Conservation (phyloP, 2,329 filamentous ascomycete genomes). For the Ophiostoma pallidulum region DNA sequence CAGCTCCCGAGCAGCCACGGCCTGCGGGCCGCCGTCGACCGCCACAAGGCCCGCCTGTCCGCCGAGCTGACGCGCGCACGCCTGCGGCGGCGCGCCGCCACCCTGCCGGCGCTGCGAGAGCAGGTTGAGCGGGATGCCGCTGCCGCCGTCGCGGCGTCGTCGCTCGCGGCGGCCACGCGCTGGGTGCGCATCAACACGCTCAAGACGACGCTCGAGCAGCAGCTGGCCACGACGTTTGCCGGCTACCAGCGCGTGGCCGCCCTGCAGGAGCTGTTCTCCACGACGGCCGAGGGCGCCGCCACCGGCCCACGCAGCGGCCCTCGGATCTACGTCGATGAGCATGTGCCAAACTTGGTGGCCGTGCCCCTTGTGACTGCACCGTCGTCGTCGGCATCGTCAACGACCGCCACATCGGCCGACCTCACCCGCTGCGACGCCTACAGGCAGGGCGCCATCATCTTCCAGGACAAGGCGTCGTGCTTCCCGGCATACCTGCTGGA, state of each 20-base stretch:
- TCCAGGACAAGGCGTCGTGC: conserved; percentile 95
- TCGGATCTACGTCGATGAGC: conserved; percentile 62
- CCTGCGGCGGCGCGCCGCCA: conserved; percentile 59
- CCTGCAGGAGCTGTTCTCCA: conserved; percentile 46
- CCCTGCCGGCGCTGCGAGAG: conserved; percentile 55
- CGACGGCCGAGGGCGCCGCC: background rate
- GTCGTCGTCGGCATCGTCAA: conserved; percentile 29
- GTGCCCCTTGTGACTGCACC: conserved; percentile 40
- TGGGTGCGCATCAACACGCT: conserved; percentile 87
- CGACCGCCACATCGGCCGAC: conserved; percentile 54
- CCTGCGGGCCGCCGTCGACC: conserved; percentile 62
- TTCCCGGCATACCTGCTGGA: conserved; percentile 87
- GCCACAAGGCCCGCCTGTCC: conserved; percentile 69
- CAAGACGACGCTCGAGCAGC: conserved; percentile 57
- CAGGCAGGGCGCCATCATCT: conserved; percentile 64
- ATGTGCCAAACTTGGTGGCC: conserved; percentile 78
- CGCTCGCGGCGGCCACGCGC: conserved; percentile 57
- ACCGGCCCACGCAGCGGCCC: background rate
- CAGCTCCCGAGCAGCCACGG: conserved; percentile 72
- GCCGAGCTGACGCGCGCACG: conserved; percentile 78
- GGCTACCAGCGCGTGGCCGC: conserved; percentile 47
- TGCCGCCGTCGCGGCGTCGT: conserved; percentile 51
- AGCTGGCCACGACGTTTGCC: conserved; percentile 66
- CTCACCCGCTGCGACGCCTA: conserved; percentile 68
- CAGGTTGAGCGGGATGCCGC: conserved; percentile 56